Base-by-base conservation (phyloP, 768 basidiomycete genomes). In the Naematelia aurantialba region DNA sequence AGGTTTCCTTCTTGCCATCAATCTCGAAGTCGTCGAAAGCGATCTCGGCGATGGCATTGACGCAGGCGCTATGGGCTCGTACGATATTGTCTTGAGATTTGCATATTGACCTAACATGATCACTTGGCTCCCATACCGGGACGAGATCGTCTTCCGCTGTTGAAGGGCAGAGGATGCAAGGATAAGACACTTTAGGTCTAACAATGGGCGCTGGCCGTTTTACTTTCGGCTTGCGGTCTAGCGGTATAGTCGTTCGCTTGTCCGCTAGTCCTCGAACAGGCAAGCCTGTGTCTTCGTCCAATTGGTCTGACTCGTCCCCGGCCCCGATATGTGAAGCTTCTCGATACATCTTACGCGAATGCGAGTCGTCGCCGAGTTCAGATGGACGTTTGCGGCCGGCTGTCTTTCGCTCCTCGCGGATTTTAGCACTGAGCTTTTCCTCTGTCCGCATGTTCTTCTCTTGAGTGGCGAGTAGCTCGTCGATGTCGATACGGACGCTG, bases 401-500 rank as follows among this genome's bases (percentile, higher is more conserved):
- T 49, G 24, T 57, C 52, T 31, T 53, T 55, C 47, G 58, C 72
- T 26, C 53, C 31, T 34, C 64, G 55, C 77, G 63, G 52, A 72
- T 55, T 60, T 26, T 74, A 51, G 60, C 62, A 34, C 68, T 48
- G 17, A 69, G 55, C 39, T 72, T 67, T 44, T 60, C 57, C 45
- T 69, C 67, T 3, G 58, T 58, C 27, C 47, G 49, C 46, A 65
- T 48, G 17, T 68, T 52, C 39, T 72, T 67, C 44, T 60, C 57
- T 45, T 69, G 67, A 2, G 58, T 58, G 1, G 70, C 80, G 19
- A 98, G 78, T 45, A 96, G 82, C 63, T 88, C 86, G 70, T 94
- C 90, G 21, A 98, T 89, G 58, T 98, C 88, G 65, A 98, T 97
- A 25, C 87, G 85, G 26, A 98, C 94, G 70, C 93, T 98, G 34